A percentile compares a stretch with the other conserved stretches of the same genome.
Conservation (phyloP, 208 protist species). For the Trypanosoma caninum region DNA sequence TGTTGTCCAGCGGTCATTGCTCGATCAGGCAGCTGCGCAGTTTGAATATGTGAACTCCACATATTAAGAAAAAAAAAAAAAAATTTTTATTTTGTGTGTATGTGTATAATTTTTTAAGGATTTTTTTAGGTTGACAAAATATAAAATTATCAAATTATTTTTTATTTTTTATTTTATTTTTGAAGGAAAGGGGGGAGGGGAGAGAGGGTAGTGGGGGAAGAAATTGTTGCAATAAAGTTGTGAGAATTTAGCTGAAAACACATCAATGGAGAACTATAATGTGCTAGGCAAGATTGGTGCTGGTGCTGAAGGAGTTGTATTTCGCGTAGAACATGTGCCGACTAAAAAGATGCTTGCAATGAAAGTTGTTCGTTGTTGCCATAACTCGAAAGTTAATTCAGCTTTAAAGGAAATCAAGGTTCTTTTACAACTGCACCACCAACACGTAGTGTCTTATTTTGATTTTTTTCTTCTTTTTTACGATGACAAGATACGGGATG, state of each 20-base stretch:
- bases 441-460: conserved; percentile 78
- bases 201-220: not conserved
- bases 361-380: conserved; percentile 78
- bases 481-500: conserved; percentile 39
- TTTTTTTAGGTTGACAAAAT: no score
- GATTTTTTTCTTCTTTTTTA: conserved; percentile 89
- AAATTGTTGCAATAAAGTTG: no score
- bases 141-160: no score
- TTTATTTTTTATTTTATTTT: no score
- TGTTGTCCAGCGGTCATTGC: not conserved
- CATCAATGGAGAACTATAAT: conserved; percentile 87
- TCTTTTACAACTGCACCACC: conserved; percentile 71
- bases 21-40: conserved; percentile 13
- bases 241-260: no score
- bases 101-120: no score
- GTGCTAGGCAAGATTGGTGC: conserved; percentile 61
- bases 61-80: no score
- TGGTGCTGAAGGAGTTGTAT: conserved; percentile 82
- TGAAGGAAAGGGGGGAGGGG: not conserved
- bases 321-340: conserved; percentile 51
- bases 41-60: conserved; percentile 23
- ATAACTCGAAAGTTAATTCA: conserved; percentile 60
- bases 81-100: no score
- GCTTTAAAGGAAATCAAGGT: conserved; percentile 88
- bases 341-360: conserved; percentile 65